Conservation (phyloP, 1,284 basidiomycete genomes). For the Boletus semigastroideus region DNA sequence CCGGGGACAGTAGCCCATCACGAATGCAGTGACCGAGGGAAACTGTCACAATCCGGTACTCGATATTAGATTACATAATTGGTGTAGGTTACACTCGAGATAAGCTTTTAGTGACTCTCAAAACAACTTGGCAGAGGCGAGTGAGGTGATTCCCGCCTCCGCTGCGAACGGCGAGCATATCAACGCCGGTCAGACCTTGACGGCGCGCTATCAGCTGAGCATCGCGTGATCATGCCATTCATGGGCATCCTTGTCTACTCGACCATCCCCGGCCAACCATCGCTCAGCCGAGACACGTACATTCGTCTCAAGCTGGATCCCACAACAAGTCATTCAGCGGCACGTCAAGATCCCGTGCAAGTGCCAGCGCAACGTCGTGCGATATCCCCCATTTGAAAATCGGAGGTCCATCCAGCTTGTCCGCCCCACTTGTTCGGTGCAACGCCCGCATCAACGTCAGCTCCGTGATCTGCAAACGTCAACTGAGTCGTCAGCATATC, state of each 20-base stretch:
- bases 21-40: slow-evolving; percentile 7
- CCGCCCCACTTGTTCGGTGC: slow-evolving; percentile 61
- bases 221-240: too few species aligned
- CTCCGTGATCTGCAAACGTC: slow-evolving; percentile 58
- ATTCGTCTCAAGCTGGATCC: slow-evolving; percentile 43
- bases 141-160: neutral
- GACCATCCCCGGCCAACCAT: neutral
- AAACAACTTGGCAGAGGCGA: neutral
- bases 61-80: neutral
- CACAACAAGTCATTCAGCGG: slow-evolving; percentile 69
- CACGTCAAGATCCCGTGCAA: slow-evolving; percentile 67
- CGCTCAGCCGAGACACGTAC: neutral
- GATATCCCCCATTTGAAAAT: slow-evolving; percentile 76
- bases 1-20: slow-evolving; percentile 1
- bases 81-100: neutral
- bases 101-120: neutral
- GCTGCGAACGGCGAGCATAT: too few species aligned
- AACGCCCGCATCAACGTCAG: slow-evolving; percentile 69
- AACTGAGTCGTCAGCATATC: neutral
- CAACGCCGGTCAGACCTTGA: too few species aligned
- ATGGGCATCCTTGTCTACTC: neutral
- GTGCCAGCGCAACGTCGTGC: slow-evolving; percentile 57
- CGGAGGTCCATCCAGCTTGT: slow-evolving; percentile 67
- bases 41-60: neutral
- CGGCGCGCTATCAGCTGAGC: too few species aligned